Evolutionary conservation across 345 rosid species (phyloP), one percentile per base, ranked within the genome.

Genomic region (Hibiscus tridactylites): DNA sequence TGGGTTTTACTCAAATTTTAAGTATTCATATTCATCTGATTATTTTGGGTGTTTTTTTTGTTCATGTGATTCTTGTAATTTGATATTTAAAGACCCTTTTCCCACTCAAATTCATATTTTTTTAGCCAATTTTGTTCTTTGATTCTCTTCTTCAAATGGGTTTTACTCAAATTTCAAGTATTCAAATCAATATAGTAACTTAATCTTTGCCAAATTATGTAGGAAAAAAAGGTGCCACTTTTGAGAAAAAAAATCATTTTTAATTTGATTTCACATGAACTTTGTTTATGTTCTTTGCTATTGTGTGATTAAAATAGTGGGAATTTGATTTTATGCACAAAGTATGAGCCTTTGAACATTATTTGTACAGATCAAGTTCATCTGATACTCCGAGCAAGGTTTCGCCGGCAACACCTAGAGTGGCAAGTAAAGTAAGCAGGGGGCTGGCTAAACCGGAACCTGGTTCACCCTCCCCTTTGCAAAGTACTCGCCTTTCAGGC

Each of bases 321-420:
- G 52, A 64, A 31, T 76, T 65, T 73, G 71, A 26, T 71, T 65
- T 72, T 66, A 44, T 72, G 3, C 44, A 59, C 28, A 67, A 61
- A 21, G 65, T 53, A 42, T 65, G 44, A n/a, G 28, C 61, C 15
- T 70, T 64, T 76, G 72, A 68, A 67, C 57, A 80, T 70, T 4
- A 37, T 73, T 71, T 53, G 73, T 60, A 68, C 89, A 95, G 99
- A 88, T 83, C 91, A 68, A 79, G 86, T 74, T 70, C 87, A 57
- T 81, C 91, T 26, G 97, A 95, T 78, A 85, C 97, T 78, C 86
- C 91, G 49, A 83, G 59, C 54, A 92, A 89, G 81, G 72, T 84
- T 69, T 79, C 96, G 42, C 89, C 97, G 21, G 91, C 91, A 3
- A 91, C 90, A 57, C 87, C 97, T 6, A 85, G 85, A 82, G 83